Percentiles rank a stretch among this genome's conserved stretches.
Conservation (phyloP, 2,329 filamentous ascomycete species). For the Aquanectria penicillioides region DNA sequence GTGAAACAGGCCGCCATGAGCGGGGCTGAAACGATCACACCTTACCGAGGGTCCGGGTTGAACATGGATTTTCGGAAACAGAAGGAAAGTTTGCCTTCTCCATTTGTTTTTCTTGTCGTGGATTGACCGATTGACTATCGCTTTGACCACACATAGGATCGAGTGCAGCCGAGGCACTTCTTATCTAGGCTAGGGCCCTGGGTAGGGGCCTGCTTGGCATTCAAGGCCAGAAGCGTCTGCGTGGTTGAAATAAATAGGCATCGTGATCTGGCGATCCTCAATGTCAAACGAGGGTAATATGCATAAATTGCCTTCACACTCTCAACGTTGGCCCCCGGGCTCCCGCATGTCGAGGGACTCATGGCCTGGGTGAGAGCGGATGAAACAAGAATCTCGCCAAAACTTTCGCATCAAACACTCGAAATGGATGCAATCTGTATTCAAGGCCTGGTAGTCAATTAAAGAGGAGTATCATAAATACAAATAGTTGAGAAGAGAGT, state of each 20-base stretch:
- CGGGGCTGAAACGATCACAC: slow-evolving; percentile 14
- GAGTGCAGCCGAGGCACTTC: slow-evolving; percentile 9
- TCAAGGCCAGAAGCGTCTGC: background rate
- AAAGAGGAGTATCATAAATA: background rate
- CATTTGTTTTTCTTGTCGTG: background rate
- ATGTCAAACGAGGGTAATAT: slow-evolving; percentile 9
- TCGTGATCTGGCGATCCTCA: background rate
- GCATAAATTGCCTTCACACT: too few relatives aligned
- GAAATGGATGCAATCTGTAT: background rate
- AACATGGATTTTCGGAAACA: background rate
- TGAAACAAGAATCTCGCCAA: too few relatives aligned
- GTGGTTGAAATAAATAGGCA: slow-evolving; percentile 14
- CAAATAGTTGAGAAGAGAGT: slow-evolving; percentile 9
- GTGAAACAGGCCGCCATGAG: slow-evolving; percentile 7
- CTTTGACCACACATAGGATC: slow-evolving; percentile 1
- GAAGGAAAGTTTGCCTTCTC: background rate
- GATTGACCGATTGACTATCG: background rate
- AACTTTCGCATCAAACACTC: too few relatives aligned
- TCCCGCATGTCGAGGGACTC: too few relatives aligned
- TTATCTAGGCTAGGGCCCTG: background rate
- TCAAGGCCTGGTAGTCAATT: background rate
- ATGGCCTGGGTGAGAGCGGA: too few relatives aligned
- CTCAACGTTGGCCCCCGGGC: too few relatives aligned
- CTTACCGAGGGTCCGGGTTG: slow-evolving; percentile 2
- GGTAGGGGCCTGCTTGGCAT: background rate